Evolutionary conservation across 2,329 filamentous ascomycete genomes (phyloP), one percentile per base, ranked within the genome.

Genomic region (Botrytis sinoallii): DNA sequence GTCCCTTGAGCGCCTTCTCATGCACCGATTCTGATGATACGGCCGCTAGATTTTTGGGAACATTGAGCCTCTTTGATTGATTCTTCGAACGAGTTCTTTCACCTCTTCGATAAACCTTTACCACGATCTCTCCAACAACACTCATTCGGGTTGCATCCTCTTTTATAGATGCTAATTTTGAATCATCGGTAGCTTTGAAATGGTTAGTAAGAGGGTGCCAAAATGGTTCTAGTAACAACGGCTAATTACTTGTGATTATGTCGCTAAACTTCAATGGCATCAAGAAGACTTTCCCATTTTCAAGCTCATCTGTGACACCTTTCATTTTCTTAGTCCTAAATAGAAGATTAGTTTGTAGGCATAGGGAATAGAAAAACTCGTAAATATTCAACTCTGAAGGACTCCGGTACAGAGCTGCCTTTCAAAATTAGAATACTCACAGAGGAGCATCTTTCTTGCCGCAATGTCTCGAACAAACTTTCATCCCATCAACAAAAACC

Each of bases 381-480:
- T 48, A 10, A 22, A 7, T 0, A 10, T 10, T 22, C 9, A 48
- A 10, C 20, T 20, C 22, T 1, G 4, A 16, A n/a, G 10, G 5
- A 10, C 10, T 25, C 32, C 10, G 2, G 9, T 2, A 8, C 1
- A 63, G 18, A 42, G 16, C 14, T 8, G 7, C 38, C 2, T 0
- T 9, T 9, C 12, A 12, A 25, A 7, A 29, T n/a, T 10, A 1
- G 6, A 8, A 40, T 25, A 16, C 59, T 61, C 9, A 61, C 10
- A 12, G 22, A n/a, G 29, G n/a, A 48, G 32, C 18, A 14, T 22
- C 0, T 25, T 14, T 35, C 44, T 66, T 32, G 6, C 40, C 2
- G n/a, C 14, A 0, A 2, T 9, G 0, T 32, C 0, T 29, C 22
- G 10, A 3, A 25, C 0, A 0, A 70, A 66, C 5, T 14, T 0